These are phyloP conservation scores for Epichloe scottii DNA, from an alignment of 2,329 filamentous ascomycete species.

Conservation along the genomic window DNA sequence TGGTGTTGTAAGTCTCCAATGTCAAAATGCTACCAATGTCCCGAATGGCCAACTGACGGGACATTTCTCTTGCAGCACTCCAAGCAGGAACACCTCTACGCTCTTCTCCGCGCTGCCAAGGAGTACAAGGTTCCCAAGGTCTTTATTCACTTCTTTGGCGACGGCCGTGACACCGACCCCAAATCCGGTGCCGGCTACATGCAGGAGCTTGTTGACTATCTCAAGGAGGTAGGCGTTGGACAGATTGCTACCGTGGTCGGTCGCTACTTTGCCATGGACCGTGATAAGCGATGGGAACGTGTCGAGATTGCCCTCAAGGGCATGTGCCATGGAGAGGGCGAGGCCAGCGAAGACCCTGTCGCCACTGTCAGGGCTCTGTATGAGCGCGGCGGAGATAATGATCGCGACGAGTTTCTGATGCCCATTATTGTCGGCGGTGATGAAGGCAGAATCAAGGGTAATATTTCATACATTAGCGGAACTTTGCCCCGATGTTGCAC, in stretches of 20 bases:
- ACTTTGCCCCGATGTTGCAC: too few relatives aligned
- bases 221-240: conserved; percentile 73
- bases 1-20: conserved; percentile 53
- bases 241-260: conserved; percentile 89
- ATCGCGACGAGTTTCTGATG: conserved; percentile 97
- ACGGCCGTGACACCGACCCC: conserved; percentile 94
- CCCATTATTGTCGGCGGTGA: conserved; percentile 89
- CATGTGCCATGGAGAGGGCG: conserved; percentile 73
- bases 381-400: conserved; percentile 49
- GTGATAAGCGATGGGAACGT: conserved; percentile 97
- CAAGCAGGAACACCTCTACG: conserved; percentile 87
- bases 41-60: neutral
- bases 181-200: conserved; percentile 85
- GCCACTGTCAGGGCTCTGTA: conserved; percentile 81
- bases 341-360: conserved; percentile 72
- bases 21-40: neutral
- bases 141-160: conserved; percentile 98
- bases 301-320: conserved; percentile 84
- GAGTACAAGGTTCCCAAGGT: conserved; percentile 77
- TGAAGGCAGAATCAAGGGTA: conserved; percentile 74
- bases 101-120: conserved; percentile 81
- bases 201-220: conserved; percentile 68
- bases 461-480: conserved; percentile 10
- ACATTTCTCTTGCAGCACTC: conserved; percentile 47
- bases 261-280: conserved; percentile 98